These are phyloP conservation scores for Leccinum pallidistipes DNA, from an alignment of 1,284 basidiomycete genomes.

Conservation along the genomic window DNA sequence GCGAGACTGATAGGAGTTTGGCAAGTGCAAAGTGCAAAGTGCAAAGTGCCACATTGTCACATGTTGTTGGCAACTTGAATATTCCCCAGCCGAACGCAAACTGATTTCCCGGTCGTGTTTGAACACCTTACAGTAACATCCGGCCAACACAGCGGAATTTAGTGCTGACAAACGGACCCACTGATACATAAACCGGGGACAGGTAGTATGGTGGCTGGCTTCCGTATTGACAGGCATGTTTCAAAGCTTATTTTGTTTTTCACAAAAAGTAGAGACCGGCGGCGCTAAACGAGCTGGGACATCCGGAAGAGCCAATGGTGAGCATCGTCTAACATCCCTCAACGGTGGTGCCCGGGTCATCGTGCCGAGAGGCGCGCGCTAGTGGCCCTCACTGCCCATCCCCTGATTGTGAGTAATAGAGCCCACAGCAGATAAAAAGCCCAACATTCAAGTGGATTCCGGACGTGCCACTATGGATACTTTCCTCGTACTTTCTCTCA, in stretches of 20 bases:
- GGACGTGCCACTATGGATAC: background rate
- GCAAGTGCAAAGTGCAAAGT: background rate
- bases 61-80: background rate
- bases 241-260: background rate
- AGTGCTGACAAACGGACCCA: background rate
- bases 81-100: background rate
- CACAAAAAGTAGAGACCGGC: background rate
- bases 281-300: background rate
- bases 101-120: background rate
- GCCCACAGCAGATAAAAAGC: background rate
- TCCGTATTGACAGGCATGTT: background rate
- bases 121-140: background rate
- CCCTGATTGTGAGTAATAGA: background rate
- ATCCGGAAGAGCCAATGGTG: background rate
- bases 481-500: background rate
- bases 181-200: background rate
- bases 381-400: background rate
- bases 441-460: background rate
- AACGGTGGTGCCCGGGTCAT: background rate
- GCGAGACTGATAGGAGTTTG: background rate
- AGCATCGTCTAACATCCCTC: background rate
- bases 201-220: background rate
- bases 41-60: background rate
- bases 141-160: background rate
- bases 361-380: background rate